These are phyloP conservation scores for Ceratocystis smalleyi DNA, from an alignment of 2,329 filamentous ascomycete species.

Conservation along the genomic window DNA sequence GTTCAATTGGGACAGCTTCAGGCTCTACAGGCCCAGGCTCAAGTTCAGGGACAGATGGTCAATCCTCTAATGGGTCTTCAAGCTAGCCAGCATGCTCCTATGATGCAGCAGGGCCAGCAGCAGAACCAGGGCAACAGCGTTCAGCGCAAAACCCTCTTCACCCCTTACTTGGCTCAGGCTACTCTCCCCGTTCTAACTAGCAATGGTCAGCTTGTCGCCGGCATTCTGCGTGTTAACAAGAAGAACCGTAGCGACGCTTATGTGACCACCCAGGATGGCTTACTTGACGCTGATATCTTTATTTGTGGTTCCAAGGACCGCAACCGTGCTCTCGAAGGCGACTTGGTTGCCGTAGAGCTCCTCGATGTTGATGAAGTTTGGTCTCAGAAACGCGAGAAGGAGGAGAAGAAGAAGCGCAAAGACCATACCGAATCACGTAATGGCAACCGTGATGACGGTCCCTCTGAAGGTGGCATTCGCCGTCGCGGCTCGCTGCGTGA, in stretches of 20 bases:
- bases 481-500: slow-evolving; percentile 89
- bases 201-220: slow-evolving; percentile 87
- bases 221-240: slow-evolving; percentile 96
- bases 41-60: slow-evolving; percentile 59
- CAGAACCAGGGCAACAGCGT: slow-evolving; percentile 56
- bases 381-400: slow-evolving; percentile 97
- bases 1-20: slow-evolving; percentile 83
- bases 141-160: slow-evolving; percentile 96
- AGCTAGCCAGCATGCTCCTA: slow-evolving; percentile 19
- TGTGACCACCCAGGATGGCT: slow-evolving; percentile 75
- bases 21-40: slow-evolving; percentile 66
- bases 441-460: slow-evolving; percentile 52
- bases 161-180: slow-evolving; percentile 89
- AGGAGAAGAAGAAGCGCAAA: slow-evolving; percentile 99
- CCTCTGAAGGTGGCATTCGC: slow-evolving; percentile 68
- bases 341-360: slow-evolving; percentile 87
- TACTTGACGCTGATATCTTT: slow-evolving; percentile 93
- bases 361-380: slow-evolving; percentile 97
- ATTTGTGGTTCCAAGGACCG: slow-evolving; percentile 98
- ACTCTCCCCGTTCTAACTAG: slow-evolving; percentile 78
- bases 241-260: slow-evolving; percentile 99
- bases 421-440: slow-evolving; percentile 86
- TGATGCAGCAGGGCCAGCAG: slow-evolving; percentile 49
- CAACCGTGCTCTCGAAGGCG: slow-evolving; percentile 89
- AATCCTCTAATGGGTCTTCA: slow-evolving; percentile 49